A percentile compares a stretch with the other conserved stretches of the same genome.
phyloP scores from a whole-genome alignment of 176 grass and related monocot genomes.

The Lolium multiflorum region DNA sequence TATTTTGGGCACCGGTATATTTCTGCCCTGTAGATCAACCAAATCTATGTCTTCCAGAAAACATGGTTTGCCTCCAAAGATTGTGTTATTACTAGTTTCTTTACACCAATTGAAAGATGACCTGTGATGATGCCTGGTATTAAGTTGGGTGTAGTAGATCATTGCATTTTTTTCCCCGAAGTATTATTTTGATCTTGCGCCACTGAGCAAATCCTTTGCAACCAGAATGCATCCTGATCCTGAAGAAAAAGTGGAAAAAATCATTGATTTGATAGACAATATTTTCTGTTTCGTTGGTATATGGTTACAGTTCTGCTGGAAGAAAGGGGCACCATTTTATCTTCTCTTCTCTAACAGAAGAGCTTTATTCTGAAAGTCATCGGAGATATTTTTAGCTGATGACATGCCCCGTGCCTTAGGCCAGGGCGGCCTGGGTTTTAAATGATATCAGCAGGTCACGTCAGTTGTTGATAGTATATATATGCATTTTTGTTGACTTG shows the following conservation, averaged over 20 bases:
- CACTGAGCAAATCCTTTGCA: not conserved
- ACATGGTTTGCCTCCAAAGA: not conserved
- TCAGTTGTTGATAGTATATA: not conserved
- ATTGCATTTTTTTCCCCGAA: too few relatives aligned
- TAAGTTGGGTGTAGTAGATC: constrained; percentile 3
- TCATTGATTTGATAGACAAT: too few relatives aligned
- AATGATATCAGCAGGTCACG: not conserved
- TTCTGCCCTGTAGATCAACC: constrained; percentile 23
- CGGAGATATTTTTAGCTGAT: not conserved
- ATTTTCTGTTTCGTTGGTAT: too few relatives aligned
- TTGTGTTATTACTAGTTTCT: not conserved
- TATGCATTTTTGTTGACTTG: not conserved
- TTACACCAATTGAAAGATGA: not conserved
- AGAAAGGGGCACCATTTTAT: not conserved
- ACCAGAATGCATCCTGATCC: not conserved
- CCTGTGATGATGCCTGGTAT: not conserved
- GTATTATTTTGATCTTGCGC: not conserved
- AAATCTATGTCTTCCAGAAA: not conserved
- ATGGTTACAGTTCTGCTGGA: too few relatives aligned
- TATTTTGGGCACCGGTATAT: constrained; percentile 30
- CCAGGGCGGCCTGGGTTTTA: not conserved
- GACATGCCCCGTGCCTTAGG: not conserved
- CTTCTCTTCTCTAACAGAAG: constrained; percentile 15
- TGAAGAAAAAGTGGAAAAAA: too few relatives aligned
- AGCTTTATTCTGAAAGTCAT: not conserved